Evolutionary conservation across 225 moss, liverwort and hornwort species (phyloP).

Genomic region (Antitrichia curtipendula): DNA sequence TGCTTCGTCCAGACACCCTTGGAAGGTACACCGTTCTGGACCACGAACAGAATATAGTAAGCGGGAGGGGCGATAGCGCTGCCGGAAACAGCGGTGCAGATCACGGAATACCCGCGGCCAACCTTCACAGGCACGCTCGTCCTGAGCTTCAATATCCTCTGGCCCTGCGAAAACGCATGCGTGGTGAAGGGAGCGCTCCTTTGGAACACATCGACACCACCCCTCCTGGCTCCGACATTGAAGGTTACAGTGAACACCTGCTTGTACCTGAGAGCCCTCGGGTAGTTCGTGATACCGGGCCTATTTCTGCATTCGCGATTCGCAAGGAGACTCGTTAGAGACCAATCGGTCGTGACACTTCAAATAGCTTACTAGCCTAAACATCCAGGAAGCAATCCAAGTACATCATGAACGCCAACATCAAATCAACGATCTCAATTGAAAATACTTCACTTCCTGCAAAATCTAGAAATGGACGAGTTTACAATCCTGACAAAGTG

Average conservation of each 20-base stretch:
- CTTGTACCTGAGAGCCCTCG: not conserved
- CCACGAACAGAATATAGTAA: conserved; percentile 10
- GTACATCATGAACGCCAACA: not conserved
- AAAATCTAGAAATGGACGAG: not conserved
- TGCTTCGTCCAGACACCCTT: conserved; percentile 17
- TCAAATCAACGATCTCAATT: not conserved
- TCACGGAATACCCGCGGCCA: not conserved
- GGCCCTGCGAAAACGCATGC: conserved; percentile 17
- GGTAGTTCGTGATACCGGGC: not conserved
- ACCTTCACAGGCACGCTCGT: not conserved
- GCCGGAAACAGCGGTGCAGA: not conserved
- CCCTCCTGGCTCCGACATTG: not conserved
- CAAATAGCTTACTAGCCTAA: not conserved
- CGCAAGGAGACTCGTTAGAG: not conserved
- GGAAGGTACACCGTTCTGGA: conserved; percentile 5
- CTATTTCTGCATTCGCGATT: not conserved
- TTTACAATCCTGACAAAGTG: not conserved
- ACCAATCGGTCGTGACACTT: not conserved
- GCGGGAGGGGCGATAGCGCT: conserved; percentile 11
- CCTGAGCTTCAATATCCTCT: conserved; percentile 3
- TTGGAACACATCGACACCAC: not conserved
- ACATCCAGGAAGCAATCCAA: not conserved
- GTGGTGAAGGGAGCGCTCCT: conserved; percentile 15
- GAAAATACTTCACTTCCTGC: not conserved
- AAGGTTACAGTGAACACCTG: conserved; percentile 6